Conservation (phyloP, 148 eudicot species). For the Chenopodium formosanum region DNA sequence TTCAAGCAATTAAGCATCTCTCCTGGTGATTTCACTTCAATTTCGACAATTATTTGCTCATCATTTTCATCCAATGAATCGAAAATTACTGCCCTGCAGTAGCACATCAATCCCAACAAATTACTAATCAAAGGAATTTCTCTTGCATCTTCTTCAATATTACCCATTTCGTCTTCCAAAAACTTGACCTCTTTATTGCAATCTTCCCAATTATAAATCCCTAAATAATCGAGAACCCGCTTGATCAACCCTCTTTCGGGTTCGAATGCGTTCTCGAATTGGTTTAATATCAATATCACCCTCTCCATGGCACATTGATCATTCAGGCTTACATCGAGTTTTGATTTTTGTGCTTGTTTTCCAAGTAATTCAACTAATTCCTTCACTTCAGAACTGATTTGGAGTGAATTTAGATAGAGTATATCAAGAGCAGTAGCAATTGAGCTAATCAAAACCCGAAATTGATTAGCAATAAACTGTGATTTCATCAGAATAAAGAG, state of each 20-base stretch:
- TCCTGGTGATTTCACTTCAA: constrained; percentile 22
- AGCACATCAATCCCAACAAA: constrained; percentile 62
- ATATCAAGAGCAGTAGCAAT: constrained; percentile 59
- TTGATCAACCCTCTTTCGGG: constrained; percentile 48
- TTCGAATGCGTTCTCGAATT: constrained; percentile 64
- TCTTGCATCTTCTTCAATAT: constrained; percentile 34
- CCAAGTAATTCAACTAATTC: constrained; percentile 53
- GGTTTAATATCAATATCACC: constrained; percentile 48
- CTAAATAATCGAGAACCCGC: constrained; percentile 47
- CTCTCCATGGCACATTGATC: constrained; percentile 58
- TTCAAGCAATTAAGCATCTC: constrained; percentile 48
- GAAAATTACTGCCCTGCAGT: constrained; percentile 69
- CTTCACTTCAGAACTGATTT: constrained; percentile 46
- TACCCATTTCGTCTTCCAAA: constrained; percentile 51
- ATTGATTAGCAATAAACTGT: constrained; percentile 40
- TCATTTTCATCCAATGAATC: constrained; percentile 28
- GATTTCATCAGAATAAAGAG: constrained; percentile 56
- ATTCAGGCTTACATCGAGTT: constrained; percentile 38
- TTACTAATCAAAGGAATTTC: constrained; percentile 47
- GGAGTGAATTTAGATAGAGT: constrained; percentile 35
- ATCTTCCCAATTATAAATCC: constrained; percentile 52
- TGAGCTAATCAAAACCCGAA: constrained; percentile 32
- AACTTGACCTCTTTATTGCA: constrained; percentile 61
- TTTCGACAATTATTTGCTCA: not conserved
- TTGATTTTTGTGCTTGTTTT: constrained; percentile 54